A percentile compares a stretch with the other conserved stretches of the same genome.
phyloP scores from a whole-genome alignment of 2,329 filamentous ascomycete species.

The Colletotrichum navitas region DNA sequence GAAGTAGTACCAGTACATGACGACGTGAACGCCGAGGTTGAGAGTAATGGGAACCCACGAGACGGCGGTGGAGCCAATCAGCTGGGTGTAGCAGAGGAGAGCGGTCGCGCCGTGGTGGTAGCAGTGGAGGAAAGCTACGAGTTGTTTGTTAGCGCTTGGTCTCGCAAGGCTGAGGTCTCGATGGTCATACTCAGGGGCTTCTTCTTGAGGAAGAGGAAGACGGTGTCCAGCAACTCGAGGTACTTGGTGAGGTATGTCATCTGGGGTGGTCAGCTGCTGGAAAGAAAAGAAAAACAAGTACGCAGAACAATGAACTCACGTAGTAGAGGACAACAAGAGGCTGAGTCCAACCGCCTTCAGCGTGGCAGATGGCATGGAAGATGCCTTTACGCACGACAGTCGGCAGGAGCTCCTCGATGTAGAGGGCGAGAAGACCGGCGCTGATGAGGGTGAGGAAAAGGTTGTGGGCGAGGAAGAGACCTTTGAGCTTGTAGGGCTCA shows the following conservation, averaged over 20 bases:
- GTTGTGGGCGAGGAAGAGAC: conserved; percentile 96
- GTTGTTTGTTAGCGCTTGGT: conserved; percentile 48
- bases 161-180: conserved; percentile 19
- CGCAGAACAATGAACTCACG: conserved; percentile 65
- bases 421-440: conserved; percentile 82
- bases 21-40: conserved; percentile 93
- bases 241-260: conserved; percentile 99
- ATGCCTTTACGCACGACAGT: conserved; percentile 84
- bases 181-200: conserved; percentile 84
- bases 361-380: conserved; percentile 89
- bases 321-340: conserved; percentile 96
- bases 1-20: conserved; percentile 99
- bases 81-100: conserved; percentile 96
- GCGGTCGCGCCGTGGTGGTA: conserved; percentile 98
- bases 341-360: conserved; percentile 91
- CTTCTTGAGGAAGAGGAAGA: conserved; percentile 99
- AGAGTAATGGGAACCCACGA: conserved; percentile 95
- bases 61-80: conserved; percentile 91
- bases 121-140: conserved; percentile 90
- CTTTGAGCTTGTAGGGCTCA: conserved; percentile 86
- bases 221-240: conserved; percentile 92
- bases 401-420: conserved; percentile 90
- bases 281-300: background rate
- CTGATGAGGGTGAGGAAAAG: conserved; percentile 92
- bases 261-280: conserved; percentile 59